Evolutionary conservation across 352 stramenopile species (phyloP).

Genomic region (Phytopythium sindhum): DNA sequence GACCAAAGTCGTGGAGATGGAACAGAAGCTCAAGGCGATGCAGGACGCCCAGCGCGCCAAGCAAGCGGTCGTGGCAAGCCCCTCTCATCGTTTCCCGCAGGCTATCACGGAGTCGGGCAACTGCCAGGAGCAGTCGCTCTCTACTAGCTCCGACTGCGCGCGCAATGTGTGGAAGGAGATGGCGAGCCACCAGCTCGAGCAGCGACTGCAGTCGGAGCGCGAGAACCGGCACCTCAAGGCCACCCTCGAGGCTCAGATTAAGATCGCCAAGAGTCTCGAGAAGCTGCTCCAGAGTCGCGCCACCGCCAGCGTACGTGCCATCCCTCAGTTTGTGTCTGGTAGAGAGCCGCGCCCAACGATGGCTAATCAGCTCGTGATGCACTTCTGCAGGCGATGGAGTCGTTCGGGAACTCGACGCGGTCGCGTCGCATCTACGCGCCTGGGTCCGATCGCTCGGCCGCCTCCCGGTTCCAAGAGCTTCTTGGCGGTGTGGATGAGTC

Average conservation of each 20-base stretch:
- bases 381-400: slow-evolving; percentile 25
- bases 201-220: slow-evolving; percentile 42
- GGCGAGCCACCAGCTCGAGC: slow-evolving; percentile 33
- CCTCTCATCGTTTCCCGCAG: not conserved
- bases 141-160: slow-evolving; percentile 3
- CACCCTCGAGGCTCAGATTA: slow-evolving; percentile 59
- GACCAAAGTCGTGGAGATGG: slow-evolving; percentile 39
- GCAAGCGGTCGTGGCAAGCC: not conserved
- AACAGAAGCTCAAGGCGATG: slow-evolving; percentile 27
- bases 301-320: slow-evolving; percentile 16
- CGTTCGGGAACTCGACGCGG: slow-evolving; percentile 20
- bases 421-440: slow-evolving; percentile 24
- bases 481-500: slow-evolving; percentile 29
- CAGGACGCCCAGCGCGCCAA: slow-evolving; percentile 13
- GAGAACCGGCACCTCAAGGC: slow-evolving; percentile 55
- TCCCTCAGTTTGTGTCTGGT: not conserved
- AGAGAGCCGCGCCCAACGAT: not conserved
- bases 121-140: not conserved
- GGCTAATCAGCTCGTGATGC: not conserved
- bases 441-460: slow-evolving; percentile 21
- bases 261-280: slow-evolving; percentile 49
- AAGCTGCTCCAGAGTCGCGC: slow-evolving; percentile 33
- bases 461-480: slow-evolving; percentile 30
- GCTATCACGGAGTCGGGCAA: not conserved
- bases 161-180: slow-evolving; percentile 37